Conservation (phyloP, 2,329 filamentous ascomycete genomes). For the Microsporum audouinii region DNA sequence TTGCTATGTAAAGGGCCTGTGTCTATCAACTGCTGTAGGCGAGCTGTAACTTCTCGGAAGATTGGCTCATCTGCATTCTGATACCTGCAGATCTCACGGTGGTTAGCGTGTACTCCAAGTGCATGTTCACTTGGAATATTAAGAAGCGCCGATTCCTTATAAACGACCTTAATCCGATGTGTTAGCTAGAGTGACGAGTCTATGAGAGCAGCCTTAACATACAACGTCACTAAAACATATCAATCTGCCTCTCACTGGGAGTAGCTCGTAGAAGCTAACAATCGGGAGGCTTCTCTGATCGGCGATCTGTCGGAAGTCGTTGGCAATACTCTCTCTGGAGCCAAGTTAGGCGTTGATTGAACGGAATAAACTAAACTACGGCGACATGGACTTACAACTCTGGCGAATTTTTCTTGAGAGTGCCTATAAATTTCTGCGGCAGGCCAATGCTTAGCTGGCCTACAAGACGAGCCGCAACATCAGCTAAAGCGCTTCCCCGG, state of each 20-base stretch:
- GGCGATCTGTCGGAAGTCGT: neutral
- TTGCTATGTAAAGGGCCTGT: neutral
- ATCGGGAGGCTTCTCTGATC: neutral
- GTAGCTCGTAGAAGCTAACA: neutral
- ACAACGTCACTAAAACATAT: neutral
- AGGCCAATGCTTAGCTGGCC: neutral
- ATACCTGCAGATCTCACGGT: slow-evolving; percentile 6
- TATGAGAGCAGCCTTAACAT: neutral
- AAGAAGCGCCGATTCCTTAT: slow-evolving; percentile 4
- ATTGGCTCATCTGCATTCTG: neutral
- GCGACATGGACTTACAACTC: neutral
- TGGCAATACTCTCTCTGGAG: neutral
- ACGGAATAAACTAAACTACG: neutral
- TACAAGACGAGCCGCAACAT: neutral
- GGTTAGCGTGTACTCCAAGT: slow-evolving; percentile 1
- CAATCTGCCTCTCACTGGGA: neutral
- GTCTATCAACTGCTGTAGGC: neutral
- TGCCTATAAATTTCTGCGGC: neutral
- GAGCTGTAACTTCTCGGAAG: neutral
- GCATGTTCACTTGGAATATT: neutral
- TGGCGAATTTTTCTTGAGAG: neutral
- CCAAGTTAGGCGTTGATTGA: neutral
- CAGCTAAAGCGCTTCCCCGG: neutral
- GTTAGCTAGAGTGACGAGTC: neutral
- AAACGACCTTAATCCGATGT: neutral